Evolutionary conservation across 192 early-diverging fungal genomes (phyloP).

Genomic region (Backusella luteola): DNA sequence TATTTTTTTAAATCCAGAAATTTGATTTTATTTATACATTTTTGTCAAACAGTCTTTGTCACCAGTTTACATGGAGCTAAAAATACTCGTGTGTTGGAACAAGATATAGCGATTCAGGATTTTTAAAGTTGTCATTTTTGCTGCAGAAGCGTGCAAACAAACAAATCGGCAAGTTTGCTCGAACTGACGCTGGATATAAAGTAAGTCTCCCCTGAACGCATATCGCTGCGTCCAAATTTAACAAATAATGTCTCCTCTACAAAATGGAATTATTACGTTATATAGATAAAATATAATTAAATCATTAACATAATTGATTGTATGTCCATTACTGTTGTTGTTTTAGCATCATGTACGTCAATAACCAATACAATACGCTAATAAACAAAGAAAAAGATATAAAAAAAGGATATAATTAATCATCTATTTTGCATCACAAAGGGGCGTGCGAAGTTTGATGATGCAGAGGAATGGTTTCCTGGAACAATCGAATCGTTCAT

Average conservation of each 20-base stretch:
- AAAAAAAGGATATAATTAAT: background rate
- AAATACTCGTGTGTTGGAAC: background rate
- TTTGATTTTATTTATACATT: background rate
- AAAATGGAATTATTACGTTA: background rate
- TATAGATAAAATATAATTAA: background rate
- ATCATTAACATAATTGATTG: background rate
- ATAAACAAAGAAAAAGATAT: background rate
- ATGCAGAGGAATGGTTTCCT: background rate
- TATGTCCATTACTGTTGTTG: background rate
- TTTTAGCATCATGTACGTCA: background rate
- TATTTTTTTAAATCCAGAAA: background rate
- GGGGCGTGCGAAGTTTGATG: background rate
- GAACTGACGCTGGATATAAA: background rate
- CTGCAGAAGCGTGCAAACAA: background rate
- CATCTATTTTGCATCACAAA: background rate
- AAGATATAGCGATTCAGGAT: background rate
- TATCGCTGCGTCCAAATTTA: background rate
- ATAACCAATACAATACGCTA: background rate
- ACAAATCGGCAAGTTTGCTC: background rate
- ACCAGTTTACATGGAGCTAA: background rate
- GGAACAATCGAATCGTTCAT: background rate
- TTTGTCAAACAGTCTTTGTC: background rate
- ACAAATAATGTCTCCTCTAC: background rate
- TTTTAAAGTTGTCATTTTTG: background rate
- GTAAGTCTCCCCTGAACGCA: background rate